A percentile compares a stretch with the other conserved stretches of the same genome.
Evolutionary conservation across 495 filamentous ascomycete species (phyloP).

Genomic region (Podospora pseudoanserina): DNA sequence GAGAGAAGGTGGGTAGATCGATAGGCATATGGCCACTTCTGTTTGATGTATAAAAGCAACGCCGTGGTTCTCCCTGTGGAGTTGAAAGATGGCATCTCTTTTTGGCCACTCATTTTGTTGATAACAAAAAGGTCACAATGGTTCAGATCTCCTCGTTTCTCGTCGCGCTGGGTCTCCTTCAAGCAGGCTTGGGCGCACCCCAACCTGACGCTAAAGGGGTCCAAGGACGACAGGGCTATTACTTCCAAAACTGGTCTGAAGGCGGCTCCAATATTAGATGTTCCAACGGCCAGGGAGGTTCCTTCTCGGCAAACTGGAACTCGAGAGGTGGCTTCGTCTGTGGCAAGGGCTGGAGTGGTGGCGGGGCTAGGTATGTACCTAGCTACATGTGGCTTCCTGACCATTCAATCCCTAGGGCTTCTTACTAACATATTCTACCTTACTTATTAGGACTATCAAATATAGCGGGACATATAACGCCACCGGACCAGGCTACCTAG

Average conservation of each 20-base stretch:
- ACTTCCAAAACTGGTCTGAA: constrained; percentile 63
- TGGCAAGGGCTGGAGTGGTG: constrained; percentile 58
- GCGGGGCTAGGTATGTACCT: constrained; percentile 40
- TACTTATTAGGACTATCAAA: constrained; percentile 42
- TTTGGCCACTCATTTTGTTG: not conserved
- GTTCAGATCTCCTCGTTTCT: not conserved
- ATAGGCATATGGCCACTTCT: no score
- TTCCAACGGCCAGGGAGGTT: constrained; percentile 49
- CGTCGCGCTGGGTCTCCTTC: not conserved
- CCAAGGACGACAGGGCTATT: constrained; percentile 40
- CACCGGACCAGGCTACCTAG: constrained; percentile 56
- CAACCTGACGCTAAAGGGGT: not conserved
- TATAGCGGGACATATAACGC: constrained; percentile 55
- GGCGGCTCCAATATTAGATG: constrained; percentile 53
- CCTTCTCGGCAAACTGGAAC: constrained; percentile 54
- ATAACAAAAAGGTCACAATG: not conserved
- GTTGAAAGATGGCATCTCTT: not conserved
- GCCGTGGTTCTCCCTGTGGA: not conserved
- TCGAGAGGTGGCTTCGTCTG: constrained; percentile 56
- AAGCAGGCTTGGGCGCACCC: not conserved
- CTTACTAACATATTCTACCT: no score
- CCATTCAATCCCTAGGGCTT: no score
- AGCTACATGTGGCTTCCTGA: no score
- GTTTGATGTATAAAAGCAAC: not conserved
- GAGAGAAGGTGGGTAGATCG: not conserved